Evolutionary conservation across 352 stramenopile genomes (phyloP).

Genomic region (Bremia lactucae): DNA sequence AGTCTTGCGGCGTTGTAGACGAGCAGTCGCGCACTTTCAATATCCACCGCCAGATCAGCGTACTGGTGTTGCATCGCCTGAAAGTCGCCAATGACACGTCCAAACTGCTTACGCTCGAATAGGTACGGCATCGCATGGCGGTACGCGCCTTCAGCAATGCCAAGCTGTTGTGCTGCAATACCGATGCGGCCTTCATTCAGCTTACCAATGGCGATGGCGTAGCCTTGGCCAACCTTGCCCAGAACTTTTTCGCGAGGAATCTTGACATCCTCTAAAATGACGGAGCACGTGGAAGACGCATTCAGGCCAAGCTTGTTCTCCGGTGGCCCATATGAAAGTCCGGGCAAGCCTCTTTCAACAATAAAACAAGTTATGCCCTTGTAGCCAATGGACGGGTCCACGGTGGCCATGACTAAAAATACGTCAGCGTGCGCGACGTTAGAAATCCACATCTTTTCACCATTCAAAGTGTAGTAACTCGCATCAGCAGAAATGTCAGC

Average conservation of each 20-base stretch:
- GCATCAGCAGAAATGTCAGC: constrained; percentile 75
- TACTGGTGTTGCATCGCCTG: constrained; percentile 92
- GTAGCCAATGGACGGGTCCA: constrained; percentile 79
- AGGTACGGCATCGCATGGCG: constrained; percentile 89
- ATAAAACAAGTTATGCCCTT: constrained; percentile 95
- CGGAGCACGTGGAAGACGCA: constrained; percentile 87
- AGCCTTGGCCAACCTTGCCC: constrained; percentile 80
- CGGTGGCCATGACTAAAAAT: constrained; percentile 91
- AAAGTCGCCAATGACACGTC: constrained; percentile 84
- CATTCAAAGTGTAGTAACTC: constrained; percentile 88
- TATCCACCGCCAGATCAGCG: constrained; percentile 84
- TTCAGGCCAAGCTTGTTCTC: constrained; percentile 94
- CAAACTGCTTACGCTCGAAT: constrained; percentile 89
- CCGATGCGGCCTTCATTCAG: constrained; percentile 90
- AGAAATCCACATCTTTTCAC: constrained; percentile 93
- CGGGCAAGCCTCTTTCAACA: constrained; percentile 82
- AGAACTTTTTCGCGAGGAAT: constrained; percentile 83
- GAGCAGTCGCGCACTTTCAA: constrained; percentile 83
- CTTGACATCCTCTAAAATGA: constrained; percentile 88
- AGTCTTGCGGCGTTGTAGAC: constrained; percentile 88
- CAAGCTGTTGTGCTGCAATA: constrained; percentile 92
- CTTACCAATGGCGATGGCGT: constrained; percentile 93
- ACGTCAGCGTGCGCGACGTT: constrained; percentile 88
- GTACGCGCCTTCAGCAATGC: constrained; percentile 88
- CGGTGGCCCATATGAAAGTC: constrained; percentile 77